Percentiles rank a stretch among this genome's conserved stretches.
Conservation (phyloP, 2,329 filamentous ascomycete species). For the Trichoderma aggressivum region DNA sequence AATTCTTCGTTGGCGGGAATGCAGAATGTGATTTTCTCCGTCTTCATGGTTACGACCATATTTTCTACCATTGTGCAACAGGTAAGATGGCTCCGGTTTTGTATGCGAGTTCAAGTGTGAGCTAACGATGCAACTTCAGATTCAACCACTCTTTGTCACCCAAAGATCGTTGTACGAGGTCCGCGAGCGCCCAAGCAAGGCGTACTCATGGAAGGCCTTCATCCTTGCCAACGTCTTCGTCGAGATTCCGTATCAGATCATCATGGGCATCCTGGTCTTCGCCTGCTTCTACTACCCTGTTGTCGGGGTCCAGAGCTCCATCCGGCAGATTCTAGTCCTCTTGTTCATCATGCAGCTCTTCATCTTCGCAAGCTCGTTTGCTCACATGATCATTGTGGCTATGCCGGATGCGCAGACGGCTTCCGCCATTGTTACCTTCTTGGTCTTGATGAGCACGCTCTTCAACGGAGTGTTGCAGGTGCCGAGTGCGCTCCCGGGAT, state of each 20-base stretch:
- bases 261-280: constrained; percentile 62
- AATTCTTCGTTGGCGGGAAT: constrained; percentile 62
- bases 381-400: constrained; percentile 69
- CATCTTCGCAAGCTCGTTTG: constrained; percentile 69
- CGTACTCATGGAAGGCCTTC: constrained; percentile 74
- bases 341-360: constrained; percentile 64
- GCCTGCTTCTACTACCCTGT: constrained; percentile 67
- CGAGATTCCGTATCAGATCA: constrained; percentile 67
- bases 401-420: constrained; percentile 68
- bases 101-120: constrained; percentile 27
- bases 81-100: constrained; percentile 31
- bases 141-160: constrained; percentile 73
- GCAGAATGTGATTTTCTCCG: constrained; percentile 69
- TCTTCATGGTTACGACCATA: constrained; percentile 74
- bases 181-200: constrained; percentile 69
- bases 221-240: constrained; percentile 68
- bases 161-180: constrained; percentile 74
- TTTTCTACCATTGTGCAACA: constrained; percentile 69
- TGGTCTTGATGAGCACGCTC: constrained; percentile 56
- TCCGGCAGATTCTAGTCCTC: constrained; percentile 62
- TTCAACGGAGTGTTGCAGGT: constrained; percentile 64
- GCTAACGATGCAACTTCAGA: constrained; percentile 35
- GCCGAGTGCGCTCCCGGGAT: constrained; percentile 57
- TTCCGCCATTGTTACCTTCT: constrained; percentile 57
- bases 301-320: constrained; percentile 44